Evolutionary conservation across 2,329 filamentous ascomycete genomes (phyloP), one percentile per base, ranked within the genome.

Genomic region (Fusarium staphyleae): DNA sequence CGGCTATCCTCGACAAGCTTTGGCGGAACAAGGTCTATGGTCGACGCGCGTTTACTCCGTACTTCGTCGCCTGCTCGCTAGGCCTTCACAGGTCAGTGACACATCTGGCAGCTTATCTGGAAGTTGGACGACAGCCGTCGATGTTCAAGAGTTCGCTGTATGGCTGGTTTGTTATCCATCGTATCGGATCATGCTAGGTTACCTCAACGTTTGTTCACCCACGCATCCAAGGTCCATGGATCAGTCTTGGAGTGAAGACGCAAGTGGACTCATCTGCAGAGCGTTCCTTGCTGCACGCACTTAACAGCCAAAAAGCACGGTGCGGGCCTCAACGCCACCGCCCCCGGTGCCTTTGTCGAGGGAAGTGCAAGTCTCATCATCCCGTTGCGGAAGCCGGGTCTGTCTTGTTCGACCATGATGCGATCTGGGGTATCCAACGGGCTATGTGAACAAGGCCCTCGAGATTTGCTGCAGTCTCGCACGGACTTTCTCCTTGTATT

Each of bases 241-340:
- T 58, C 36, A 42, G 36, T 32, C 41, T 55, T 55, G 37, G 48
- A 45, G 48, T 60, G 52, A 52, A 60, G 46, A 46, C 51, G 45
- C 43, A 57, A 54, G 60, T 63, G 60, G 54, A 51, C 48, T 60
- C 24, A 35, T 62, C 53, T 55, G 53, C 56, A 57, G 55, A 52
- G 47, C 34, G 47, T 59, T 44, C 41, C 43, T 50, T 46, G 37
- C 61, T 66, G 63, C 63, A 66, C 52, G 56, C 61, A 66, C 61
- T 65, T 52, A 57, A 57, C 52, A 52, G 26, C 24, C 43, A 52
- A 43, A 24, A 30, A 34, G 57, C 33, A 43, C 44, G 12, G 45
- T 42, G 50, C 47, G 48, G 48, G 52, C 52, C 60, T 62, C 57
- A 48, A 19, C 51, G 36, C 52, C 48, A 56, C 56, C 40, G 45